Evolutionary conservation across 1,284 basidiomycete species (phyloP).

Genomic region (Fomes fomentarius): DNA sequence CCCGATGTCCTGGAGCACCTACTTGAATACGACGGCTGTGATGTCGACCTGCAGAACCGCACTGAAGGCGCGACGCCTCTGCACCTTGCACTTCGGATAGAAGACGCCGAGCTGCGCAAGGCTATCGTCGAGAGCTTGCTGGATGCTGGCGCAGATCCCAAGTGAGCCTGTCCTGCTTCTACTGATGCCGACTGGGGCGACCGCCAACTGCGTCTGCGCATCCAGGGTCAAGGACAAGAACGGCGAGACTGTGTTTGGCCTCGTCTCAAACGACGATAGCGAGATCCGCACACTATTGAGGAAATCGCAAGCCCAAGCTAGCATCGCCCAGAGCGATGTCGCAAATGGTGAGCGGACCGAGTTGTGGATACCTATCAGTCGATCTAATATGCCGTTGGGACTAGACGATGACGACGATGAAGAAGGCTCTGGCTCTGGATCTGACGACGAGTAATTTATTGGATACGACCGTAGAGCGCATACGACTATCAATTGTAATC

Average conservation of each 20-base stretch:
- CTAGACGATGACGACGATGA: constrained; percentile 41
- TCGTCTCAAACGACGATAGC: constrained; percentile 54
- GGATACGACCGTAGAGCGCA: not conserved
- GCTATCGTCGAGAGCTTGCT: constrained; percentile 65
- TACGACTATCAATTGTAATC: not conserved
- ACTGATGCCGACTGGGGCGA: too few relatives aligned
- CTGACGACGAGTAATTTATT: constrained; percentile 36
- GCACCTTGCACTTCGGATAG: constrained; percentile 74
- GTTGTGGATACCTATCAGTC: not conserved
- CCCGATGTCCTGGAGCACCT: constrained; percentile 74
- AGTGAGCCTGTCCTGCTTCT: too few relatives aligned
- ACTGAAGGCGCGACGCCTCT: constrained; percentile 81
- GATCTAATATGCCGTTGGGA: not conserved
- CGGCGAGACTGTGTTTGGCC: constrained; percentile 59
- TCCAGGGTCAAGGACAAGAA: constrained; percentile 76
- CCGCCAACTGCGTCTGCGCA: not conserved
- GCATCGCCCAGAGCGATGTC: constrained; percentile 42
- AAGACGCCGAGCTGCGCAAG: constrained; percentile 61
- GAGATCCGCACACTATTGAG: constrained; percentile 51
- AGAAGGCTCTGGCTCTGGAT: constrained; percentile 38
- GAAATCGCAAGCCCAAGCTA: constrained; percentile 50
- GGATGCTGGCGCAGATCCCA: constrained; percentile 78
- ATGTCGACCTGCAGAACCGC: constrained; percentile 83
- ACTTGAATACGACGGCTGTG: constrained; percentile 75
- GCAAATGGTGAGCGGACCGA: constrained; percentile 37